Conservation (phyloP, 2,329 filamentous ascomycete genomes). For the Pleoardoris graminearum region DNA sequence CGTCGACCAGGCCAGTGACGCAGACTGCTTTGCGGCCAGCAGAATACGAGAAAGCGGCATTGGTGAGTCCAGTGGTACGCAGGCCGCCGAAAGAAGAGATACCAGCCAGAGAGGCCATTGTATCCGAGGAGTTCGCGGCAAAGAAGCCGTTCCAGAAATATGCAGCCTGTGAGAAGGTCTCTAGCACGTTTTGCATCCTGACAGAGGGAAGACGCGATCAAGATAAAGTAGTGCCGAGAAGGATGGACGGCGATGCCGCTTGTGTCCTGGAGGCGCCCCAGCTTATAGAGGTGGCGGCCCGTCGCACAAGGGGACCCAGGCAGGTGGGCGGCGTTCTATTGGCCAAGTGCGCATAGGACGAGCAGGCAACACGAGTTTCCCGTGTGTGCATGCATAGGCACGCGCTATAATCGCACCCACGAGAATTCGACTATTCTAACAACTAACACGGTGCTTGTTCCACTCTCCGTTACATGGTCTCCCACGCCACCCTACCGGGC, state of each 20-base stretch:
- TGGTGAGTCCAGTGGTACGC: neutral
- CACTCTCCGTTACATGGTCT: neutral
- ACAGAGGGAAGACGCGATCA: neutral
- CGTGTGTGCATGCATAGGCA: neutral
- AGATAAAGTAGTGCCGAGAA: neutral
- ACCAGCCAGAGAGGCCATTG: neutral
- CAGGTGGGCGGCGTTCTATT: neutral
- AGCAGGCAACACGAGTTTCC: neutral
- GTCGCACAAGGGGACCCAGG: neutral
- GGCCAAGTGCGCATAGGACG: neutral
- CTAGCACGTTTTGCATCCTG: slow-evolving; percentile 6
- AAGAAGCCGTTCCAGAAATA: slow-evolving; percentile 5
- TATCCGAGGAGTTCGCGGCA: neutral
- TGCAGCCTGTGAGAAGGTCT: slow-evolving; percentile 3
- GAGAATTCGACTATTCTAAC: no score
- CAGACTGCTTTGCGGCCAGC: slow-evolving; percentile 4
- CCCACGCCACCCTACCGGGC: no score
- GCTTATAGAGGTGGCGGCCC: no score
- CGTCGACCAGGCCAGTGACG: neutral
- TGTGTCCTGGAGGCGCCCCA: neutral
- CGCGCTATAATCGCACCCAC: no score
- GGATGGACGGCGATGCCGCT: neutral
- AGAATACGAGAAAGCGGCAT: slow-evolving; percentile 1
- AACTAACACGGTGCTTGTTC: neutral
- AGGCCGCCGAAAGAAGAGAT: neutral